Evolutionary conservation across 2,329 filamentous ascomycete species (phyloP).

Genomic region (Huntiella savannae): DNA sequence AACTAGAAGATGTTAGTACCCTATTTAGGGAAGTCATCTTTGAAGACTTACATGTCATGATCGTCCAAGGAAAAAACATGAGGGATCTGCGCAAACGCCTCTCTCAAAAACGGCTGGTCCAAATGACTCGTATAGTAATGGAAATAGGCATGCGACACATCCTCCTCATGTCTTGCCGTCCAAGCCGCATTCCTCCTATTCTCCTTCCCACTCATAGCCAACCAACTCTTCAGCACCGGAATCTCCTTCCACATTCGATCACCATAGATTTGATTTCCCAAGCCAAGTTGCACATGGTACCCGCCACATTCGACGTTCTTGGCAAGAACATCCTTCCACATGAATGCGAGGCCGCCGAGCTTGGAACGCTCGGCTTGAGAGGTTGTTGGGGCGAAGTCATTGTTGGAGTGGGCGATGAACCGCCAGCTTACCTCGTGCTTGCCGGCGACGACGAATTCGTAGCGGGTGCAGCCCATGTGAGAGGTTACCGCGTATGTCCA

Average conservation of each 20-base stretch:
- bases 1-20: slow-evolving; percentile 31
- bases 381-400: slow-evolving; percentile 82
- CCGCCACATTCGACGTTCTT: slow-evolving; percentile 93
- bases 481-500: slow-evolving; percentile 99
- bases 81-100: slow-evolving; percentile 94
- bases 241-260: slow-evolving; percentile 95
- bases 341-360: slow-evolving; percentile 75
- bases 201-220: slow-evolving; percentile 80
- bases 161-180: slow-evolving; percentile 89
- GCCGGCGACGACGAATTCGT: slow-evolving; percentile 89
- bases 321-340: slow-evolving; percentile 98
- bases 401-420: slow-evolving; percentile 88
- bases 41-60: slow-evolving; percentile 76
- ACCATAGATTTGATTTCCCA: slow-evolving; percentile 89
- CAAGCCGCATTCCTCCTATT: slow-evolving; percentile 77
- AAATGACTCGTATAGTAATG: slow-evolving; percentile 98
- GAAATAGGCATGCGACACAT: slow-evolving; percentile 90
- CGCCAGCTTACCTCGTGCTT: slow-evolving; percentile 83
- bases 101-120: slow-evolving; percentile 82
- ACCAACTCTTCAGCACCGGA: slow-evolving; percentile 83
- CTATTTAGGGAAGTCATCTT: slow-evolving; percentile 4
- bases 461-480: slow-evolving; percentile 89
- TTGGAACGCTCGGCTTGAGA: slow-evolving; percentile 69
- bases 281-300: slow-evolving; percentile 80
- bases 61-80: slow-evolving; percentile 87